Base-by-base conservation (phyloP, 2,329 filamentous ascomycete genomes). In the Apiospora sp. region DNA sequence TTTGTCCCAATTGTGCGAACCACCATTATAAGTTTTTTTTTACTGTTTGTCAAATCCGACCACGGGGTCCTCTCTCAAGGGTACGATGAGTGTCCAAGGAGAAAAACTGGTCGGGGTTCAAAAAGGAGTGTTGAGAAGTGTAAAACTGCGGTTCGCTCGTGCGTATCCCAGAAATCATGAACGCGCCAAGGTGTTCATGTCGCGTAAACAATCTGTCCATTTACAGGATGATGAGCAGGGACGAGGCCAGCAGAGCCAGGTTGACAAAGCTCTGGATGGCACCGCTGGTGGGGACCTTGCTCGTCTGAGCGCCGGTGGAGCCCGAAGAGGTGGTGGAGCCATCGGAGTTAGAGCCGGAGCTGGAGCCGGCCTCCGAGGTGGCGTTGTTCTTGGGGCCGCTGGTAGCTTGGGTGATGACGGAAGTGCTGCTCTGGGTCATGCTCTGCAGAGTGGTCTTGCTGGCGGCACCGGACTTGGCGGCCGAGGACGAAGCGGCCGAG, bases 231-330 rank as follows among this genome's bases (percentile, higher is more conserved):
- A 77, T 72, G 71, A 79, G 70, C 22, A 79, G 71, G 69, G 78
- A 77, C 19, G 76, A 77, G 69, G 78, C 76, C 12, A 79, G 70
- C 72, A 77, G 80, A 74, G 80, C 76, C 73, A 77, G 78, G 75
- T 79, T 76, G 54, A 74, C 75, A 48, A 69, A 67, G 76, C 77
- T 41, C 58, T 64, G 78, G 54, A 79, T 70, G 69, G 76, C 79
- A 67, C 73, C 78, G 48, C 68, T 75, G 10, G 72, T 58, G 54
- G 58, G 71, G 13, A 77, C 72, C 1, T 70, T 43, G 72, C 72
- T 74, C n/a, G 73, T 73, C 48, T 75, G 69, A 37, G 76, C 5
- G 22, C 70, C 69, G 13, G 72, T 58, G 44, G 73, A 37, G 51
- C 58, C 58, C 49, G 73, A 73, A 34, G 68, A 48, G 8, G 76